These are phyloP conservation scores for Saccharomycopsis capsularis DNA, from an alignment of 805 yeast genomes.

Conservation along the genomic window DNA sequence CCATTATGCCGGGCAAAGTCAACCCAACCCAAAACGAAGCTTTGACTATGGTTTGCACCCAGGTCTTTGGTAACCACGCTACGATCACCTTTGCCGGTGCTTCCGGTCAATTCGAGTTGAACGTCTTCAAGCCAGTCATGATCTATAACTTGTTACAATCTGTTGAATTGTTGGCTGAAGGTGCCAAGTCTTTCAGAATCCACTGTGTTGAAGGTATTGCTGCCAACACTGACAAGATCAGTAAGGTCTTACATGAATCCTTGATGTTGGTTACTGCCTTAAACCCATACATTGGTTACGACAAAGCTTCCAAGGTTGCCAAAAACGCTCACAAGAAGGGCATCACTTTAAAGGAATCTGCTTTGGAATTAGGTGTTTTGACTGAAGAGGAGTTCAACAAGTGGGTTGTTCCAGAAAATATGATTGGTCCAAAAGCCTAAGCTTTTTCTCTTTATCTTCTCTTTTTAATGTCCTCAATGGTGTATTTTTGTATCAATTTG, in stretches of 20 bases:
- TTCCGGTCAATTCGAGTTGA: slow-evolving; percentile 96
- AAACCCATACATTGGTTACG: slow-evolving; percentile 98
- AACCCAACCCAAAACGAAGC: slow-evolving; percentile 99
- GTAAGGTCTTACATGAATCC: slow-evolving; percentile 84
- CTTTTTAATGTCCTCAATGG: too few species aligned
- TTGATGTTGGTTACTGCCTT: slow-evolving; percentile 97
- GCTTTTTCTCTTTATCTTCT: too few species aligned
- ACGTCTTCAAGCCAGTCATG: slow-evolving; percentile 96
- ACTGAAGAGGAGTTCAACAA: slow-evolving; percentile 82
- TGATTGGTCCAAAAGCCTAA: slow-evolving; percentile 95
- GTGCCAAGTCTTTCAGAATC: slow-evolving; percentile 78
- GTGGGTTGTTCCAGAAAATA: slow-evolving; percentile 96
- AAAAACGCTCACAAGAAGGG: slow-evolving; percentile 99
- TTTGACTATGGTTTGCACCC: slow-evolving; percentile 94
- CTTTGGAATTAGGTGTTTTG: slow-evolving; percentile 83
- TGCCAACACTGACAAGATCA: slow-evolving; percentile 85
- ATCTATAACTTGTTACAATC: slow-evolving; percentile 85
- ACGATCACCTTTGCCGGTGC: slow-evolving; percentile 97
- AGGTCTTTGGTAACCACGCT: slow-evolving; percentile 95
- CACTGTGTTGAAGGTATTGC: slow-evolving; percentile 92
- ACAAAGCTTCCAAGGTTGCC: slow-evolving; percentile 94
- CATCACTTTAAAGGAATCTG: slow-evolving; percentile 88
- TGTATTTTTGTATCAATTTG: too few species aligned
- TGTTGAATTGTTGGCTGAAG: slow-evolving; percentile 84
- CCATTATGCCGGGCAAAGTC: slow-evolving; percentile 99